These are phyloP conservation scores for Chrysoporthe deuterocubensis DNA, from an alignment of 2,329 filamentous ascomycete genomes.

Conservation along the genomic window DNA sequence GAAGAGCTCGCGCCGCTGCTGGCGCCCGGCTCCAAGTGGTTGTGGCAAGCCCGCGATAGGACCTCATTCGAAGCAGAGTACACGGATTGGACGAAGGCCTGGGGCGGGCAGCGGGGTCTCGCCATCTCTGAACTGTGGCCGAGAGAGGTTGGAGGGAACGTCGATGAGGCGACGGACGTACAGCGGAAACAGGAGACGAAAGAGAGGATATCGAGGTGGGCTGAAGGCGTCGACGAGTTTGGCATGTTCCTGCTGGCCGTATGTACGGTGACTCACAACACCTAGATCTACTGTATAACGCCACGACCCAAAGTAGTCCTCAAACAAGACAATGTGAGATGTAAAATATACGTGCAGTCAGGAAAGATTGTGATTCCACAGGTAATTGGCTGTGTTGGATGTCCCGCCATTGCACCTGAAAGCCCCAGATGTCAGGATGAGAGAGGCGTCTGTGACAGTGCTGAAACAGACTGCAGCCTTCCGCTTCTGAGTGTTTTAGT, in stretches of 20 bases:
- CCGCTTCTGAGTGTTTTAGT: conserved; percentile 14
- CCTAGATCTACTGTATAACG: not conserved
- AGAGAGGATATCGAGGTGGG: not conserved
- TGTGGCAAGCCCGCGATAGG: conserved; percentile 10
- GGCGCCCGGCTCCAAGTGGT: not conserved
- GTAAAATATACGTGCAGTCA: no score
- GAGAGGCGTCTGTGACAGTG: conserved; percentile 10
- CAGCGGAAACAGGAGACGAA: not conserved
- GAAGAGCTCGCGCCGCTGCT: conserved; percentile 15
- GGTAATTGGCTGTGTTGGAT: no score
- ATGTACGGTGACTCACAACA: conserved; percentile 6
- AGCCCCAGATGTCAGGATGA: no score
- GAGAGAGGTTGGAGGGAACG: not conserved
- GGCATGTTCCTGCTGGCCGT: conserved; percentile 16
- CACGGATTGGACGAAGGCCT: not conserved
- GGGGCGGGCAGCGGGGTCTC: not conserved
- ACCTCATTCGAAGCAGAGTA: not conserved
- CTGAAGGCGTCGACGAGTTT: conserved; percentile 9
- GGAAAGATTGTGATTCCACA: no score
- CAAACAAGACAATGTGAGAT: no score
- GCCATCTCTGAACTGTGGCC: conserved; percentile 1
- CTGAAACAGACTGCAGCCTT: conserved; percentile 16
- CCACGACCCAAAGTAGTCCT: no score
- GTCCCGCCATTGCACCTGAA: no score
- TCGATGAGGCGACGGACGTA: not conserved